Evolutionary conservation across 1,284 basidiomycete species (phyloP), one percentile per base, ranked within the genome.

Genomic region (Chondrostereum purpureum): DNA sequence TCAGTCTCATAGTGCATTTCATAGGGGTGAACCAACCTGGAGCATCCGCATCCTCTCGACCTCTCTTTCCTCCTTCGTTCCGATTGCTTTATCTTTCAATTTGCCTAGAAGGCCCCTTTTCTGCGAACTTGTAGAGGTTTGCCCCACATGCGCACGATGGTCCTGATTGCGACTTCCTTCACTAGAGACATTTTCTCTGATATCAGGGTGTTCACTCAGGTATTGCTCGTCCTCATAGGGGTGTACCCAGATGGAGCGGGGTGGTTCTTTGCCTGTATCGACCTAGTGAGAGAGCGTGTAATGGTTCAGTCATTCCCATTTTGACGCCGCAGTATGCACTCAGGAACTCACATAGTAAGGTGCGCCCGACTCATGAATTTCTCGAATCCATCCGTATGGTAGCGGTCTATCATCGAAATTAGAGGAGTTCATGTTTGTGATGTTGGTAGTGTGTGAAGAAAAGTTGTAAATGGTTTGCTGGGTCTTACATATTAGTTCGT

Each of bases 191-290:
- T 38, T 38, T 16, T 38, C 36, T 19, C 36, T n/a, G 18, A 17
- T 38, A 19, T 38, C 36, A 10, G 36, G 36, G 53, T 83, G 74
- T 46, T 77, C 73, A 13, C 48, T 54, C 19, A 83, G 64, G 58
- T 72, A 86, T 46, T 76, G 69, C 43, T 79, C 74, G 55, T 85
- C 82, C 45, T 86, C 78, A 50, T 76, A 78, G 1, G 84, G 83
- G 55, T 87, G 81, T 2, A 72, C 68, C 83, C 83, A 87, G 51
- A 78, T 84, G 0, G 78, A 70, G 2, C 83, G 73, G 4, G 81
- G 76, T n/a, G 84, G 83, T 2, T 61, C 66, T 3, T 75, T 72
- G 42, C 62, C 68, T 0, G 81, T 86, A 52, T 87, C 80, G n/a
- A 85, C 78, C 81, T 75, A 45, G 0, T 8, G 16, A 37, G 39